Conservation (phyloP, 75 land plant genomes). For the Pinus taeda region DNA sequence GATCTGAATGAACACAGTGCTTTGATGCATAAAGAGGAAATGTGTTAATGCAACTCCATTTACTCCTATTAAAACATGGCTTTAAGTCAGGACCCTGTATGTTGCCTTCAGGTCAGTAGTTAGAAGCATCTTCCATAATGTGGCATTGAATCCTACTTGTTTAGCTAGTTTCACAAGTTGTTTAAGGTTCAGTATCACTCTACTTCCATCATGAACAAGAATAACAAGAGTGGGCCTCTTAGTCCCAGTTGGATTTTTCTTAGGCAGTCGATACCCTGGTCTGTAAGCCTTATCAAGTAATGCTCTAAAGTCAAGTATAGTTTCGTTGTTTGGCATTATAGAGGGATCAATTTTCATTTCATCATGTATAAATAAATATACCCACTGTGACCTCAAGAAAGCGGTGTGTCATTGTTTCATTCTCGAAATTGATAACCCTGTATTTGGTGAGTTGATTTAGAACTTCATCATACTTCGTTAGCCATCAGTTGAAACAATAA, state of each 20-base stretch:
- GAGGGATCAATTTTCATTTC: constrained; percentile 27
- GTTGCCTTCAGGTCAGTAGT: constrained; percentile 33
- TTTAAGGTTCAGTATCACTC: constrained; percentile 27
- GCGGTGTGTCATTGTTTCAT: constrained; percentile 21
- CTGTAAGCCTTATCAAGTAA: constrained; percentile 30
- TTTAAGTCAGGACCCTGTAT: constrained; percentile 22
- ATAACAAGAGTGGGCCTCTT: constrained; percentile 25
- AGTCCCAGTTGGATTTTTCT: not conserved
- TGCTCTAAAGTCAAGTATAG: constrained; percentile 20
- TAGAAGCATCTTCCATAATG: constrained; percentile 17
- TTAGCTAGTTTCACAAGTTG: constrained; percentile 24
- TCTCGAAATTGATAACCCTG: constrained; percentile 20
- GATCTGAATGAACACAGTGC: constrained; percentile 43
- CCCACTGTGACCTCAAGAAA: constrained; percentile 37
- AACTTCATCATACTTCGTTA: constrained; percentile 28
- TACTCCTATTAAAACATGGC: constrained; percentile 42
- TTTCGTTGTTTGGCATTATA: constrained; percentile 23
- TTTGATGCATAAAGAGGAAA: constrained; percentile 48
- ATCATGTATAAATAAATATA: constrained; percentile 31
- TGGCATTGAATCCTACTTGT: constrained; percentile 24
- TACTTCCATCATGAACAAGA: constrained; percentile 22
- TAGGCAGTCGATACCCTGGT: not conserved
- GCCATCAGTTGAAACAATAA: constrained; percentile 43
- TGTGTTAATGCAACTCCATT: constrained; percentile 55
- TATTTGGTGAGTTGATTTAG: constrained; percentile 23